Evolutionary conservation across 2,329 filamentous ascomycete genomes (phyloP), one percentile per base, ranked within the genome.

Genomic region (Hypoxylon sp.): DNA sequence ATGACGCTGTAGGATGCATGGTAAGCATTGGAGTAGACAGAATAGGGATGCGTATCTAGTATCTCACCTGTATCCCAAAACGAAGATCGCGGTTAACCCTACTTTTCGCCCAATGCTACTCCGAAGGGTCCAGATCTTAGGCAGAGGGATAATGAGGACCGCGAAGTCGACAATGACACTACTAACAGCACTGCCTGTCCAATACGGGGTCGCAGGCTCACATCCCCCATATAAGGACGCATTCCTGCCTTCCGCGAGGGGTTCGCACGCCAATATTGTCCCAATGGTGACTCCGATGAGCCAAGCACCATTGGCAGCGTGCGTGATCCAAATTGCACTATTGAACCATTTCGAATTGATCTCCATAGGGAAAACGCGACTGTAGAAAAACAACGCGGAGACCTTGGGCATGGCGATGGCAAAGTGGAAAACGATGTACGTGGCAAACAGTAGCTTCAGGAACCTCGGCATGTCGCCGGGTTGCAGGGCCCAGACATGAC

Each of bases 131-230:
- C 42, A 48, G 3, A 53, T 43, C 37, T 26, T 47, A 5, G 50
- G 50, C 15, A 53, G 16, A 8, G 50, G 50, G 3, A 53, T 16
- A 16, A 53, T 26, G 6, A 53, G 37, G n/a, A 53, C 36, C 8
- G 27, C 26, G 5, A 53, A 26, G 19, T 53, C 50, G 19, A 53
- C 36, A 9, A 26, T 8, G 7, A 37, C 50, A 19, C 50, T 53
- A 4, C 36, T 17, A 6, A 48, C 21, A 5, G 50, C 50, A 20
- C 30, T 48, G 1, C 43, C 43, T 5, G 11, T 27, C 12, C 16
- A 44, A 16, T 7, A 34, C 7, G 23, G 21, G 7, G 42, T 23
- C 17, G 8, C 12, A 6, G 36, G 12, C 17, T 43, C 12, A 15
- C 50, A 48, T 1, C 4, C 19, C 5, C 25, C 27, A n/a, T 5